Base-by-base conservation (phyloP, 768 basidiomycete species). In the Boletellus ananas region DNA sequence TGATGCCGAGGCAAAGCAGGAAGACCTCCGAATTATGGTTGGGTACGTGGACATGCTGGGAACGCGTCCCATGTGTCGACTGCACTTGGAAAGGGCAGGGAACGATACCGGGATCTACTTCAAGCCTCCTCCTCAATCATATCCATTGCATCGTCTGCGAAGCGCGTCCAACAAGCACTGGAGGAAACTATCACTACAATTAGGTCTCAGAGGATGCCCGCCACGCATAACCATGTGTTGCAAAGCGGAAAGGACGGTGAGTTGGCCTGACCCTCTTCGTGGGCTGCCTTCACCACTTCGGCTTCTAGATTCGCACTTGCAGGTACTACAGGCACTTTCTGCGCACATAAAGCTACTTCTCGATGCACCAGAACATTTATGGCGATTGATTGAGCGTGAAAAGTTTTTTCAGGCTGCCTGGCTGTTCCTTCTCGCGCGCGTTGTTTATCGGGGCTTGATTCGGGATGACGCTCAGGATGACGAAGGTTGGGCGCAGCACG, bases 331-430 rank as follows among this genome's bases (percentile, higher is more conserved):
- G 58, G 69, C 82, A 8, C 77, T 94, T 16, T 87, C 93, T 23
- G 90, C 91, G 1, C 91, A 95, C 62, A 76, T 96, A 60, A 95
- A 94, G 65, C 70, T 96, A n/a, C 76, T 96, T 16, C 71, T 96
- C 6, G 94, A 96, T 68, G 85, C 90, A 9, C 92, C 94, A 7
- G 94, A 96, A 65, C 85, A 93, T 68, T 69, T 96, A 18, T 96
- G 94, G 88, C 79, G 88, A 4, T 74, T 94, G 46, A 80, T 95
- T 50, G 90, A 94, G 60, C 75, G 80, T 45, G 85, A 87, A 60
- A 78, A 80, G 49, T 93, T 87, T 58, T 77, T 93, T 25, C 76
- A 85, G 31, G 94, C 94, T 6, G 84, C 90, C 13, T 94, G 88
- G 87, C 68, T 95, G 41, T 94, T 92, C 69, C 76, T 93, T 14